phyloP scores from a whole-genome alignment of 805 yeast genomes.

The Ogataea populi-albae region DNA sequence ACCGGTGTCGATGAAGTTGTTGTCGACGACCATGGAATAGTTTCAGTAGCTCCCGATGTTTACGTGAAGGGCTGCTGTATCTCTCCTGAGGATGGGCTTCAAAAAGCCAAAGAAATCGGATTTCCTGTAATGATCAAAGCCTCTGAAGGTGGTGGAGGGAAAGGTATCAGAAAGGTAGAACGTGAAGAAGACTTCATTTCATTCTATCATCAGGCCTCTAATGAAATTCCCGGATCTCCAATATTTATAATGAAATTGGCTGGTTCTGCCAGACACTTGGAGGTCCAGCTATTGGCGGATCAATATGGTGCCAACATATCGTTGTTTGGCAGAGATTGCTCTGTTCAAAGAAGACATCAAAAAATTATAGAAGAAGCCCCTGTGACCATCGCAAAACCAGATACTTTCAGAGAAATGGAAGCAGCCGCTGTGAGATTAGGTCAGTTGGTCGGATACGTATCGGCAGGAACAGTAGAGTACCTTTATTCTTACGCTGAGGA shows the following conservation, averaged over 20 bases:
- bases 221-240: constrained; percentile 98
- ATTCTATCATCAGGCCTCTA: constrained; percentile 88
- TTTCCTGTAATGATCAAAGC: constrained; percentile 99
- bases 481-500: constrained; percentile 91
- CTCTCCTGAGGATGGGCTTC: constrained; percentile 85
- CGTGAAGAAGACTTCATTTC: constrained; percentile 71
- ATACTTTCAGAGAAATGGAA: constrained; percentile 90
- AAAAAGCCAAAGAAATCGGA: constrained; percentile 81
- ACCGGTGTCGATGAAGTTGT: constrained; percentile 87
- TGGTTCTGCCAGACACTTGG: constrained; percentile 96
- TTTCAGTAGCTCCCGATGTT: constrained; percentile 80
- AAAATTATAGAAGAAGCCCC: constrained; percentile 99
- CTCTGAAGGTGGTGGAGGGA: constrained; percentile 99
- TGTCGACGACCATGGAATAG: constrained; percentile 73
- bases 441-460: constrained; percentile 93
- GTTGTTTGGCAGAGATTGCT: constrained; percentile 97
- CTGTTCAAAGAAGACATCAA: constrained; percentile 99
- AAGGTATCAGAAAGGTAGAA: constrained; percentile 97
- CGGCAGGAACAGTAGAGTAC: constrained; percentile 99
- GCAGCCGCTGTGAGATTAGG: constrained; percentile 97
- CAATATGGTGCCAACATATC: constrained; percentile 98
- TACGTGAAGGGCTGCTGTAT: constrained; percentile 87
- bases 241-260: constrained; percentile 97
- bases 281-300: constrained; percentile 96
- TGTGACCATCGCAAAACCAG: constrained; percentile 85